Evolutionary conservation across 1,284 basidiomycete genomes (phyloP), one percentile per base, ranked within the genome.

Genomic region (Pterulicium gracile): DNA sequence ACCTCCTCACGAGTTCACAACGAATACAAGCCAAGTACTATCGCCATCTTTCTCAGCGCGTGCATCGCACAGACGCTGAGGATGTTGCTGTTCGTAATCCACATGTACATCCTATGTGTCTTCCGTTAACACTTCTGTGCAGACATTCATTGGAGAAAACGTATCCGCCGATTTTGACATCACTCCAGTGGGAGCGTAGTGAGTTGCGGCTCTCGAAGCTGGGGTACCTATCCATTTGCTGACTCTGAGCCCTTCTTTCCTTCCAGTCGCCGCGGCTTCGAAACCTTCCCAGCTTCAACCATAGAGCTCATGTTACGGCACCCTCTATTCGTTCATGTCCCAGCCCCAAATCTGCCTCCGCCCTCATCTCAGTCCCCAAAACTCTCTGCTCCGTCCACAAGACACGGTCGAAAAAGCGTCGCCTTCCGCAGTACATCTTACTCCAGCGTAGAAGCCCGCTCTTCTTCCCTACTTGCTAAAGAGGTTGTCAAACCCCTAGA

Each of bases 111-210:
- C n/a, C n/a, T n/a, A n/a, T n/a, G n/a, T n/a, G n/a, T n/a, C n/a
- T n/a, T n/a, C n/a, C n/a, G n/a, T 24, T 18, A 42, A 12, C 44
- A 34, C 40, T 4, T 22, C 43, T 1, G n/a, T 42, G 18, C 43
- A 77, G 72, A 58, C 63, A 46, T 73, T 73, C 40, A 63, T 75
- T 44, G 60, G 59, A 23, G 59, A 68, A 7, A 65, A 65, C 47
- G 51, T 79, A 4, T 65, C 69, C 17, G 52, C 63, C n/a, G 65
- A 65, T 27, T 73, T 68, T 51, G 68, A 75, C 49, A 48, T 73
- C 17, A 51, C 66, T 18, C 54, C 75, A 15, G 62, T 63, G 0
- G 79, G 77, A 13, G 64, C 65, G 55, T 74, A 77, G 77, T 80
- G 53, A 56, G 77, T 59, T 3, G 14, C 18, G 7, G 21, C n/a